Conservation (phyloP, 805 yeast genomes). For the Sugiyamaella marilandica region DNA sequence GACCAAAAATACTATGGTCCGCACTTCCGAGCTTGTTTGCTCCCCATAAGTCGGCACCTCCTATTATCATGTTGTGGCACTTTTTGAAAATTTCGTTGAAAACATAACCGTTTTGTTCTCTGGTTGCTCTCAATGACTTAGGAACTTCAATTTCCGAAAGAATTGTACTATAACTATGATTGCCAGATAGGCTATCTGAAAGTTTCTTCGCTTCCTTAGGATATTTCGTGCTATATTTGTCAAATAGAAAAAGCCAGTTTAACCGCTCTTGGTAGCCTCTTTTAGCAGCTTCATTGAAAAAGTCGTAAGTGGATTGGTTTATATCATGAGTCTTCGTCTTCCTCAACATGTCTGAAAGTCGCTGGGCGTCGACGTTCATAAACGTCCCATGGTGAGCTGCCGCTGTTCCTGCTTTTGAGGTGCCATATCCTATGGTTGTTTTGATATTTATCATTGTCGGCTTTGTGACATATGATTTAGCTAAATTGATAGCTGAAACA, state of each 20-base stretch:
- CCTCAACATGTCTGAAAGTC: not conserved
- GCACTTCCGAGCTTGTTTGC: not conserved
- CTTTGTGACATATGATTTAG: constrained; percentile 29
- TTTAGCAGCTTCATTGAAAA: constrained; percentile 59
- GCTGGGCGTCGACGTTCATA: constrained; percentile 28
- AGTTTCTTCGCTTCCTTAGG: constrained; percentile 78
- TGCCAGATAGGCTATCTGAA: constrained; percentile 66
- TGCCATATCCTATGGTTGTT: constrained; percentile 36
- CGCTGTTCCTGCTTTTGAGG: constrained; percentile 31
- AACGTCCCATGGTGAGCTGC: constrained; percentile 38
- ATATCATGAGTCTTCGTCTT: constrained; percentile 72
- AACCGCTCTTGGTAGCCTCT: constrained; percentile 60
- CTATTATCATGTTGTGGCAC: constrained; percentile 31
- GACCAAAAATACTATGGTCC: not conserved
- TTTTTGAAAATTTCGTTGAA: constrained; percentile 30
- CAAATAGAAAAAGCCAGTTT: constrained; percentile 68
- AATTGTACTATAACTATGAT: constrained; percentile 35
- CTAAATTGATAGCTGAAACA: constrained; percentile 33
- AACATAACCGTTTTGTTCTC: constrained; percentile 17
- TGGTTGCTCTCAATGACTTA: not conserved
- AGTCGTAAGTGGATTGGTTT: constrained; percentile 79
- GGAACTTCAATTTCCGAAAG: not conserved
- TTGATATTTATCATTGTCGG: constrained; percentile 37
- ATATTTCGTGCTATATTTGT: constrained; percentile 58
- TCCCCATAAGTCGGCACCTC: constrained; percentile 36